A percentile compares a stretch with the other conserved stretches of the same genome.
Conservation (phyloP, 345 rosid genomes). For the Viola odorata region DNA sequence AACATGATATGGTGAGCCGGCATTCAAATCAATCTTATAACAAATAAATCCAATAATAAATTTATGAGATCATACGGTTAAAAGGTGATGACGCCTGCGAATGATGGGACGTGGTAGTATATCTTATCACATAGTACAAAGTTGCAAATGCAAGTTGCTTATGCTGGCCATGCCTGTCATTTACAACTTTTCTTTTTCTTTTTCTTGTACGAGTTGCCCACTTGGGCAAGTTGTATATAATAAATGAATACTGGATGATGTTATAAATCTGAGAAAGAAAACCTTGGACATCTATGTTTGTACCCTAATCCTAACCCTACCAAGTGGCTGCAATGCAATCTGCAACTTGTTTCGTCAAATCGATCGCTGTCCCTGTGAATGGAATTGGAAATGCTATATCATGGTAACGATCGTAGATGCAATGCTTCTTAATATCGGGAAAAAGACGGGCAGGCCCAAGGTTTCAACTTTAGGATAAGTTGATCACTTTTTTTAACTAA, state of each 20-base stretch:
- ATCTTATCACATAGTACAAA: not conserved
- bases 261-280: constrained; percentile 3
- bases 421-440: too few relatives aligned
- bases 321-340: not conserved
- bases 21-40: too few relatives aligned
- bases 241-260: not conserved
- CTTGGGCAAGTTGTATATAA: constrained; percentile 12
- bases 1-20: too few relatives aligned
- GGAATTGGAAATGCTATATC: not conserved
- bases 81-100: not conserved
- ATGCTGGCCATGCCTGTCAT: constrained; percentile 5
- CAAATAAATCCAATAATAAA: not conserved
- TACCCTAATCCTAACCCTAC: too few relatives aligned
- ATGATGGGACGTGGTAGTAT: not conserved
- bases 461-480: too few relatives aligned
- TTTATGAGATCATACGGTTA: constrained; percentile 8
- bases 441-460: too few relatives aligned
- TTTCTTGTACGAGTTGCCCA: not conserved
- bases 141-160: constrained; percentile 10
- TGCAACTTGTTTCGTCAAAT: constrained; percentile 27
- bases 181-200: constrained; percentile 1
- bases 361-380: not conserved
- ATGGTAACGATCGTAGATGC: too few relatives aligned
- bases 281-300: not conserved
- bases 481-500: too few relatives aligned